Conservation (phyloP, 2,329 filamentous ascomycete genomes). For the Hypoxylon sp. region DNA sequence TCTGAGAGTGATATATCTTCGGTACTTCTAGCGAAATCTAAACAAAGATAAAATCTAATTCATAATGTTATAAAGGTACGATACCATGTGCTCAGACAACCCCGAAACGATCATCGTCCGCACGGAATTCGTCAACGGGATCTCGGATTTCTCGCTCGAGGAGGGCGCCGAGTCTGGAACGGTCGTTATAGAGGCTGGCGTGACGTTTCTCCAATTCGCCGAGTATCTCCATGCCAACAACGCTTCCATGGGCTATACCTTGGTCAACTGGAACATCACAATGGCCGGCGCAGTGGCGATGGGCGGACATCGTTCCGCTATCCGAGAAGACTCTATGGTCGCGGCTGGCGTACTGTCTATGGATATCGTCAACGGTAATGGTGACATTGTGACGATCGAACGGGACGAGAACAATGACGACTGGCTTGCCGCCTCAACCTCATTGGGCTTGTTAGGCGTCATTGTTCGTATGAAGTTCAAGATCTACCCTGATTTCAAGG, state of each 20-base stretch:
- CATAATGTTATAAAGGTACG: conserved; percentile 58
- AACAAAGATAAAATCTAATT: conserved; percentile 18
- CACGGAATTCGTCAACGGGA: conserved; percentile 61
- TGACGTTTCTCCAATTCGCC: conserved; percentile 66
- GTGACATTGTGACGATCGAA: conserved; percentile 60
- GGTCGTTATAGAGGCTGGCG: conserved; percentile 66
- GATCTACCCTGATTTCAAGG: conserved; percentile 66
- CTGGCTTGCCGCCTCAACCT: conserved; percentile 67
- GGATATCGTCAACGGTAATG: conserved; percentile 65
- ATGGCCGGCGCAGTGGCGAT: conserved; percentile 66
- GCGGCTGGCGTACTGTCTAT: conserved; percentile 64
- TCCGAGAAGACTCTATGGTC: conserved; percentile 65
- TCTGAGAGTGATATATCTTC: neutral
- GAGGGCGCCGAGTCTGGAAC: conserved; percentile 57
- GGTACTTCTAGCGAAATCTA: neutral
- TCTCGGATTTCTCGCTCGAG: conserved; percentile 61
- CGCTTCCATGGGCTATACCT: conserved; percentile 64
- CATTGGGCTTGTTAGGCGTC: conserved; percentile 63
- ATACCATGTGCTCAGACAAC: conserved; percentile 67
- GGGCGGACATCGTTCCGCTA: conserved; percentile 65
- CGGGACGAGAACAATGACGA: conserved; percentile 61
- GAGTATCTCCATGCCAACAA: conserved; percentile 63
- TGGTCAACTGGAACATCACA: conserved; percentile 70
- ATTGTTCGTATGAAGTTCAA: conserved; percentile 65
- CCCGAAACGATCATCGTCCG: conserved; percentile 63